Evolutionary conservation across 2,329 filamentous ascomycete species (phyloP), one percentile per base, ranked within the genome.

Genomic region (Aspergillus chevalieri): DNA sequence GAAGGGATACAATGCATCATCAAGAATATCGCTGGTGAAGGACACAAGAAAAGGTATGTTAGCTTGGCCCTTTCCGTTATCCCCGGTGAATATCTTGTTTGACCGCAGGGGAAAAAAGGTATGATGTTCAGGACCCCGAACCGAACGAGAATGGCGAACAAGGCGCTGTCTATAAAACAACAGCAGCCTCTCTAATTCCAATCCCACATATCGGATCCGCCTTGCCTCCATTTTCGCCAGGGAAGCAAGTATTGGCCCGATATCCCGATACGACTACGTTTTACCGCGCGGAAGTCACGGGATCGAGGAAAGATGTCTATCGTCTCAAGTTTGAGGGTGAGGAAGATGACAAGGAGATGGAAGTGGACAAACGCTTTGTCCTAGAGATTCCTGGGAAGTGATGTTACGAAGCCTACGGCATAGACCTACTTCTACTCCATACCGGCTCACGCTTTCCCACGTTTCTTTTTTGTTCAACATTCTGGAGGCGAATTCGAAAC

Each of bases 261-360:
- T 93, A 93, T 62, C 88, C 88, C 0, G 84, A 89, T 59, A 92
- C 88, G 1, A 91, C 88, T 1, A 91, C 87, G 0, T 92, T 93
- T 60, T 93, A 93, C 66, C 84, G 87, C 64, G 88, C 88, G 1
- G 86, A 90, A 58, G 87, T 92, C 7, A 86, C 88, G 70, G 84
- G 84, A 33, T 81, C 75, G 74, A 84, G 72, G 60, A 78, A 75
- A 55, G 72, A 74, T 43, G 66, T 67, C 47, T 76, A 74, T 53
- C 65, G 70, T 49, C 73, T 92, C 55, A 83, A 87, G 54, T 92
- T 92, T 59, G 88, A 92, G 64, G 87, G 87, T 12, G 86, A 90
- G 59, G 86, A 89, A 63, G 74, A 78, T 54, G 84, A 83, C 58
- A 88, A 83, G 55, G 80, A 87, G 65, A 86, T 88, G 68, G 81